Conservation (phyloP, 345 rosid species). For the Salix udensis region DNA sequence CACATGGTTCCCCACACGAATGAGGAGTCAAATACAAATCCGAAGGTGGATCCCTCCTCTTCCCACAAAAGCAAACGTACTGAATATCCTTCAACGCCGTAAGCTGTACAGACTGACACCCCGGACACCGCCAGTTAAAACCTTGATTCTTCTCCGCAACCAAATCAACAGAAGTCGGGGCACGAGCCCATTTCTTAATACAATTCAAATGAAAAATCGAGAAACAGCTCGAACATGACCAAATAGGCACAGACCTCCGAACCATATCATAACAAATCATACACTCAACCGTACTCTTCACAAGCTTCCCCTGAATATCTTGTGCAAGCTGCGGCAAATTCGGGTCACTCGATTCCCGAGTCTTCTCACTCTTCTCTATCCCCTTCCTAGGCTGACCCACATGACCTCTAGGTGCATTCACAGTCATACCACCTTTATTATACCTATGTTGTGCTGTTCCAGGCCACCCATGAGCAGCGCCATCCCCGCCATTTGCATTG, state of each 20-base stretch:
- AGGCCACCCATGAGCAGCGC: slow-evolving; percentile 4
- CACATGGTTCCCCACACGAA: slow-evolving; percentile 97
- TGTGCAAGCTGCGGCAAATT: slow-evolving; percentile 86
- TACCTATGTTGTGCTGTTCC: slow-evolving; percentile 28
- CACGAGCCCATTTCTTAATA: slow-evolving; percentile 92
- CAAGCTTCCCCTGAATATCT: slow-evolving; percentile 83
- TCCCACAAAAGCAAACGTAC: slow-evolving; percentile 79
- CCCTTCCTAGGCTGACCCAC: slow-evolving; percentile 36
- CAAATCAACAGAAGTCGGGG: slow-evolving; percentile 83
- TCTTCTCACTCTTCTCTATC: slow-evolving; percentile 28
- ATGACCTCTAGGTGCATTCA: slow-evolving; percentile 28
- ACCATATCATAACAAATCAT: slow-evolving; percentile 98
- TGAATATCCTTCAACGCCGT: slow-evolving; percentile 66
- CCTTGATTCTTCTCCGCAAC: slow-evolving; percentile 79
- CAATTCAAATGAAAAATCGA: slow-evolving; percentile 91
- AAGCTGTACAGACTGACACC: slow-evolving; percentile 89
- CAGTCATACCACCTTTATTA: slow-evolving; percentile 24
- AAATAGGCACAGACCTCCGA: slow-evolving; percentile 62
- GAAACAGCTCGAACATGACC: slow-evolving; percentile 96
- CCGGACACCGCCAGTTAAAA: slow-evolving; percentile 94
- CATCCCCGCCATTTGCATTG: slow-evolving; percentile 13
- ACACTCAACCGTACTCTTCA: slow-evolving; percentile 71
- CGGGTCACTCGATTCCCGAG: slow-evolving; percentile 40
- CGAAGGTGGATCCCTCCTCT: slow-evolving; percentile 78
- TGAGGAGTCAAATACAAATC: slow-evolving; percentile 94